phyloP scores from a whole-genome alignment of 2,329 filamentous ascomycete genomes.

The Scedosporium aurantiacum region DNA sequence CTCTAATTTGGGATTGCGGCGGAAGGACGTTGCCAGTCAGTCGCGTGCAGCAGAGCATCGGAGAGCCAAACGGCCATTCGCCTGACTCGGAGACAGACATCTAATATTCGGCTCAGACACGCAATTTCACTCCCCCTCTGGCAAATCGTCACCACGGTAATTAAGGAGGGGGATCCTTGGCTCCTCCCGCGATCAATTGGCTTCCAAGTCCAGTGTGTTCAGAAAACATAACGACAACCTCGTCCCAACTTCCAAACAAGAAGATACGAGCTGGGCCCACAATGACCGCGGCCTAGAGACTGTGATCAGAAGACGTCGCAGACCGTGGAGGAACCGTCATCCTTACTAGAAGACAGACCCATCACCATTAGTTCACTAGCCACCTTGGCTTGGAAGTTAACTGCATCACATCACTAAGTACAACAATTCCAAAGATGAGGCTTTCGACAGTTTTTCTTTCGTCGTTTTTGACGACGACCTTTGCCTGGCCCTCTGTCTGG shows the following conservation, averaged over 20 bases:
- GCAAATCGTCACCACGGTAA: neutral
- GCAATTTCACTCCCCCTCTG: neutral
- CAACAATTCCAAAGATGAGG: neutral
- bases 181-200: neutral
- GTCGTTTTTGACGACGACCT: neutral
- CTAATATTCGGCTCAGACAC: neutral
- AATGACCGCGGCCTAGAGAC: neutral
- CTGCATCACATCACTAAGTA: neutral
- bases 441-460: neutral
- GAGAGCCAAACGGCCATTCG: neutral
- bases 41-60: neutral
- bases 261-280: neutral
- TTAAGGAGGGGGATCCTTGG: neutral
- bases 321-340: neutral
- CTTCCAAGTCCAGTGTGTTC: neutral
- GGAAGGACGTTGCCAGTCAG: too few relatives aligned
- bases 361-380: too few relatives aligned
- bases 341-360: neutral
- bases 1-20: neutral
- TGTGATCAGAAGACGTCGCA: neutral
- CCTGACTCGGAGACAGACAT: neutral
- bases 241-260: neutral
- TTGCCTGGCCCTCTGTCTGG: neutral
- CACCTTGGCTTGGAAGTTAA: neutral
- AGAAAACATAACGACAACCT: neutral